Evolutionary conservation across 768 basidiomycete species (phyloP), one percentile per base, ranked within the genome.

Genomic region (Pholiota microspora): DNA sequence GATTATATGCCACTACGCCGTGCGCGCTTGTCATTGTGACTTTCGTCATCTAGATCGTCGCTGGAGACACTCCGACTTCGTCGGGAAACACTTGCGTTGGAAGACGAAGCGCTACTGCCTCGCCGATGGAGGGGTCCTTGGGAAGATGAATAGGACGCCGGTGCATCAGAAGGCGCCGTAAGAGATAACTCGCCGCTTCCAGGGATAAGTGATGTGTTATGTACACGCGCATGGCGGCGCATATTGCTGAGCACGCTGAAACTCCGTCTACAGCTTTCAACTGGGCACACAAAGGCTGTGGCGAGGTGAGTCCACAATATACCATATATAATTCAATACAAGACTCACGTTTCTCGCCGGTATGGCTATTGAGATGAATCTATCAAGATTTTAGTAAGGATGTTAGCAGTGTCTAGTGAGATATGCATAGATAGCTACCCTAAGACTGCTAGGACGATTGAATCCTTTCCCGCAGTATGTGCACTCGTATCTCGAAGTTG

Each of bases 211-310:
- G 49, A 38, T 21, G 23, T 47, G 45, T 16, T 73, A 64, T 92
- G 89, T 10, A 88, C 85, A 52, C 89, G 84, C 55, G 89, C 84
- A 68, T 92, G 90, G 54, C 90, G 78, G 58, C 90, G 86, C 90
- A 92, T 92, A 73, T 92, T 92, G 69, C 88, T 91, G 65, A 91
- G 82, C 47, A 92, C 90, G 64, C 88, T 90, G 70, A 92, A 92
- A 66, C 85, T 84, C 40, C 89, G 85, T 6, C 86, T 86, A 71
- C 90, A 92, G 55, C 81, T 81, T 59, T 85, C 81, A 49, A 83
- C 80, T 15, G 89, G 84, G 67, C 90, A 92, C 40, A 78, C 73
- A 70, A 88, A 91, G 7, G 90, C 90, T 92, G 66, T 53, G 34
- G 34, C n/a, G 18, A 45, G 44, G 40, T 49, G 9, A 18, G 31